Evolutionary conservation across 805 yeast species (phyloP), one percentile per base, ranked within the genome.

Genomic region (Suhomyces pyralidae): DNA sequence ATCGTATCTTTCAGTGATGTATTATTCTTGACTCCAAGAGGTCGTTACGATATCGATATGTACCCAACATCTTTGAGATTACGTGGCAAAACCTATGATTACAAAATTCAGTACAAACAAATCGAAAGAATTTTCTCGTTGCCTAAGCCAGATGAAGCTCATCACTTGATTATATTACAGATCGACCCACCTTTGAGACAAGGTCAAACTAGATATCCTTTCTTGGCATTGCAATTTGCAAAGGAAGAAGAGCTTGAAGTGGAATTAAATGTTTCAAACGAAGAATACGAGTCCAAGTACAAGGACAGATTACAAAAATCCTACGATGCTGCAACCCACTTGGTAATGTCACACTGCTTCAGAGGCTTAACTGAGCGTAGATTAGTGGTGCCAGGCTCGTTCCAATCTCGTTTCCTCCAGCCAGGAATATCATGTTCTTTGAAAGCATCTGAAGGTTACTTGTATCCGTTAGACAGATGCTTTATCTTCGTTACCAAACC

Each of bases 161-260:
- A 93, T 67, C 96, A 93, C 67, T 76, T 92, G 58, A 78, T 94
- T 65, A 86, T 94, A 6, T 74, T 93, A 55, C 97, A 96, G 64
- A 87, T 94, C 45, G 97, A 93, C 60, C 99, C 99, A 24, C 99
- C 99, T 2, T 77, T 94, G 58, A 85, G 98, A 68, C 99, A 94
- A 73, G 99, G 99, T 51, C 98, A 94, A 73, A 94, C 99, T 0
- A 83, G 97, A 55, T 93, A 94, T 64, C 96, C 97, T 40, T 94
- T 90, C 68, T 76, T 94, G 66, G 93, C 91, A 12, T 72, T 93
- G 68, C 99, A 94, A 73, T 90, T 94, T 65, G 82, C 86, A 55
- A 83, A 85, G 51, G 97, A 91, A 58, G 99, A 94, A 69, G 96
- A 89, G 65, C 81, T 90, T 47, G 97, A 91, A 68, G 85, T 93